Base-by-base conservation (phyloP, 2,329 filamentous ascomycete genomes). In the Sphaerulina vaccinii region DNA sequence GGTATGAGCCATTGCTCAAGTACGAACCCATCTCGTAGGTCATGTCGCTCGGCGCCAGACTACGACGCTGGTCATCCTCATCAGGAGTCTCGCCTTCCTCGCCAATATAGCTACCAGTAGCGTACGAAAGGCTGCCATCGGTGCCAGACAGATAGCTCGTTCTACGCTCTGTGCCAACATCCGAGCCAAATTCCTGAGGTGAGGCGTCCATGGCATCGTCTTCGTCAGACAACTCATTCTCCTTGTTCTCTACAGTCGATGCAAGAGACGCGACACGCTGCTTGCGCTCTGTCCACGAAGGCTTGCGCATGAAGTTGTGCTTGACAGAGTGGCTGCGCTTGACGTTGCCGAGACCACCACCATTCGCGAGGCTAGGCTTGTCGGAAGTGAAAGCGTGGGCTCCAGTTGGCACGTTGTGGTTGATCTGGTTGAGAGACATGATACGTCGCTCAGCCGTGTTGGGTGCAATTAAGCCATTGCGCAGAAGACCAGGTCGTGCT, bases 371-470 rank as follows among this genome's bases (percentile, higher is more conserved):
- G 37, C 58, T 62, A 6, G 64, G 60, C 29, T 59, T 62, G 8
- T 55, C 54, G 2, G 62, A 44, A 11, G 58, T 44, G 54, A 65
- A 73, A 5, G 66, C 67, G 72, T 74, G 64, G 50, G 67, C 68
- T 29, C 72, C 71, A 36, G 71, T 73, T 5, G 83, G 76, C 27
- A 82, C 76, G 65, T 93, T 92, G 67, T 86, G 85, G 48, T 83
- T 88, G 62, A 97, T 95, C 71, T 96, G 89, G 68, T 87, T 95
- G 29, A 97, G 81, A 44, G 90, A 96, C 53, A 95, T 81, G 64
- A 97, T 96, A 42, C 93, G 84, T 35, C 92, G 81, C 55, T 73
- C 73, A 13, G 71, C 70, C 32, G 71, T 62, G 49, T 66, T 67
- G 3, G 64, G 63, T 22, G 44, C 44, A 21, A 68, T 64, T 15